Conservation (phyloP, 73 alveolate species). For the Uronychia setigera region DNA sequence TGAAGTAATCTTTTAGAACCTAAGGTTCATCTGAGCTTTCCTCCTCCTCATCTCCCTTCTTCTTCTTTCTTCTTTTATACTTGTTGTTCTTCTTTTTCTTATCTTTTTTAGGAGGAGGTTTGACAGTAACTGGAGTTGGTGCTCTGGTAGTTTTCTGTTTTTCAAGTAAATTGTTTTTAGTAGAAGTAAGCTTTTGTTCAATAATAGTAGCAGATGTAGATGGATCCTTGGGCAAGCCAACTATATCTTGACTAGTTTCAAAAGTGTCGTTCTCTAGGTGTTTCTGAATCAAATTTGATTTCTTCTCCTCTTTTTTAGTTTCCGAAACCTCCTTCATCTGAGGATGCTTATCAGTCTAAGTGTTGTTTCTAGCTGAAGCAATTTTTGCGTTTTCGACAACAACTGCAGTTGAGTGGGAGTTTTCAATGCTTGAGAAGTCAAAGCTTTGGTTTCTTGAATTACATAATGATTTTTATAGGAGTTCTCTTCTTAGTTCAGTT, state of each 20-base stretch:
- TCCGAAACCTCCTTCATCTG: too few species aligned
- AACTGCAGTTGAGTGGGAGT: neutral
- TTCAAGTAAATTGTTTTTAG: too few species aligned
- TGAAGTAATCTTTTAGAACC: neutral
- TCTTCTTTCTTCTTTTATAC: neutral
- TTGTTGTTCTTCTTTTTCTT: too few species aligned
- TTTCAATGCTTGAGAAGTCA: neutral
- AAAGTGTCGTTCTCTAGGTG: neutral
- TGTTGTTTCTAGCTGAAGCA: neutral
- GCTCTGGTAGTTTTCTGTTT: neutral
- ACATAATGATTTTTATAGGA: neutral
- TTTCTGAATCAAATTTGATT: neutral
- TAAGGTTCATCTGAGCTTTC: neutral
- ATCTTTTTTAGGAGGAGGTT: neutral
- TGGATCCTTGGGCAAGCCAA: neutral
- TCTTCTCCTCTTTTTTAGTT: neutral
- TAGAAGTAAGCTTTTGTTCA: neutral
- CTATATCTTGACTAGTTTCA: neutral
- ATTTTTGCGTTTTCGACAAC: neutral
- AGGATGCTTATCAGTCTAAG: neutral
- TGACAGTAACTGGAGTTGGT: neutral
- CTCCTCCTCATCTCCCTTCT: neutral
- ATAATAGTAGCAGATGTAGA: neutral
- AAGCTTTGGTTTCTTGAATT: neutral
- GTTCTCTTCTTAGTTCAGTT: neutral